Evolutionary conservation across 768 basidiomycete species (phyloP).

Genomic region (Chiua virens): DNA sequence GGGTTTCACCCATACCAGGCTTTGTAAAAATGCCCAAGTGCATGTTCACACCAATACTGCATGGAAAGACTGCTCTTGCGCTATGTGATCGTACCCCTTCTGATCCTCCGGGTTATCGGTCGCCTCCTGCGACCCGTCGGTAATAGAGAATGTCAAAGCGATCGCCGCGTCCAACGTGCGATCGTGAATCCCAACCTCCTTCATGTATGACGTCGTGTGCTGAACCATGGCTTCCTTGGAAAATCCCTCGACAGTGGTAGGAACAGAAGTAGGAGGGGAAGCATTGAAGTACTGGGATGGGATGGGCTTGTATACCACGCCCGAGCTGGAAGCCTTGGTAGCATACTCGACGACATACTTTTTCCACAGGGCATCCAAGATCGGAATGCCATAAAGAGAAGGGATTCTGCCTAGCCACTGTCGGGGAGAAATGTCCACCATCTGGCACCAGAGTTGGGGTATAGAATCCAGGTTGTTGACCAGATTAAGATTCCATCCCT

Average conservation of each 20-base stretch:
- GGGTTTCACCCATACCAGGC: too few relatives aligned
- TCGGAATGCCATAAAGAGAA: constrained; percentile 6
- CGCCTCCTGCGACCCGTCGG: too few relatives aligned
- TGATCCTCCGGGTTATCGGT: too few relatives aligned
- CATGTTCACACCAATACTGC: too few relatives aligned
- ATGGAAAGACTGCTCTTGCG: too few relatives aligned
- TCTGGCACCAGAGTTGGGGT: constrained; percentile 11
- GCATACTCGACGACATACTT: background rate
- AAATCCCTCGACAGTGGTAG: background rate
- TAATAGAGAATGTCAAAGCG: too few relatives aligned
- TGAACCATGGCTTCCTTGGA: too few relatives aligned
- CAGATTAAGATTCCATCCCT: constrained; percentile 19
- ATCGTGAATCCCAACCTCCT: too few relatives aligned
- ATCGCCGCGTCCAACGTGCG: too few relatives aligned
- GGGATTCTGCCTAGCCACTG: constrained; percentile 17
- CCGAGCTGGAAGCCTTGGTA: background rate
- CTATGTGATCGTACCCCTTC: too few relatives aligned
- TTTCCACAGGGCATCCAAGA: background rate
- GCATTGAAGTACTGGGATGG: background rate
- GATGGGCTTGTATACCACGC: constrained; percentile 6
- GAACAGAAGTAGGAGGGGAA: background rate
- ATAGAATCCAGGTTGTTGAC: constrained; percentile 14
- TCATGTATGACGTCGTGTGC: too few relatives aligned
- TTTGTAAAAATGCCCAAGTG: too few relatives aligned
- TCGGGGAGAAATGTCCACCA: background rate